Base-by-base conservation (phyloP, 208 protist species). In the Trypanosoma lewisi region DNA sequence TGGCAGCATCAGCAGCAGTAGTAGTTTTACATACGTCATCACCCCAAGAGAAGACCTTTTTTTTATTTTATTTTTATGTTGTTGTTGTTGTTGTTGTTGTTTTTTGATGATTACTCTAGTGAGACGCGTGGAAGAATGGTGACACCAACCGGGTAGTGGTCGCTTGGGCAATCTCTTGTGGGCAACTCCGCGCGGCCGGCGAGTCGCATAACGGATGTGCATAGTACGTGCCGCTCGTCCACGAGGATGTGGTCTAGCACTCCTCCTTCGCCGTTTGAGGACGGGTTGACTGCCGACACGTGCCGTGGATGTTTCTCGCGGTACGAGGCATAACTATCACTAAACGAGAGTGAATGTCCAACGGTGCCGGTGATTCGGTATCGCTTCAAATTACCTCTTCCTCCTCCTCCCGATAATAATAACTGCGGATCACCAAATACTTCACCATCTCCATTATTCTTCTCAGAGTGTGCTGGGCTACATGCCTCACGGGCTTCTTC, bases 191-290 rank as follows among this genome's bases (percentile, higher is more conserved):
- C 44, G 27, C 34, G 56, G 50, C 78, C 76, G 2, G 78, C 76
- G 5, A 93, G 78, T 9, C 79, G 73, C 47, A 90, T 44, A 36
- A 95, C 89, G 0, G 67, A 61, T 17, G 72, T 66, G 61, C 85
- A 92, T 21, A 67, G 61, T 2, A 93, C 45, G 23, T 82, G 54
- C 17, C 75, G 62, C 50, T 70, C 69, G 33, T 92, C 82, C 52
- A 84, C 80, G 7, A 95, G 49, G 48, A 95, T 82, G 70, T 95
- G 84, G 59, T 95, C 89, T n/a, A 93, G 67, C 53, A 95, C 89
- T 69, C 81, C 87, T 6, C 89, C 89, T 63, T 93, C 86, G 55
- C 70, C 69, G 56, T 83, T 86, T 8, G 76, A 79, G 6, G 81
- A 90, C 11, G 85, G 82, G 67, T 91, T 90, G 23, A 92, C 79